Evolutionary conservation across 1,139 yeast genomes (phyloP), one percentile per base, ranked within the genome.

Genomic region (Candida sojae): DNA sequence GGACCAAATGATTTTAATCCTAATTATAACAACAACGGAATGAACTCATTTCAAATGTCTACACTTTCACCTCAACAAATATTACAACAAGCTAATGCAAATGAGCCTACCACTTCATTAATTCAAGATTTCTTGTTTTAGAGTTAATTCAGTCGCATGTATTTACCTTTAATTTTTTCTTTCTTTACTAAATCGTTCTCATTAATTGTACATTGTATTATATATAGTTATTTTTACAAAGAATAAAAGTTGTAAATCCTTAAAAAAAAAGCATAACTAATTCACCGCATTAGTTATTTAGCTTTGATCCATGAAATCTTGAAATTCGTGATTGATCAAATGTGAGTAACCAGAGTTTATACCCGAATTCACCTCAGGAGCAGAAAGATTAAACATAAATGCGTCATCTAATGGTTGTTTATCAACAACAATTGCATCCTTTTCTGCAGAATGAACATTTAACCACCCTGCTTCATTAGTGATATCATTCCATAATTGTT

Each of bases 381-480:
- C 13, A n/a, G 42, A 21, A 12, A 36, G 30, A 11, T 37, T 45
- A n/a, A 43, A 39, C 42, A 47, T 44, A 17, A 47, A 44, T 31
- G 39, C 44, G 28, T 42, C 44, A 34, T 42, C 44, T 23, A 42
- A 17, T 13, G 43, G 38, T 12, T 42, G 31, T 26, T 35, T 33
- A 9, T 42, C 37, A 13, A 26, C 17, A n/a, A 32, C 25, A 25
- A 23, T 33, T 2, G 33, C 13, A 12, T 34, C 39, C 11, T 33
- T 42, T n/a, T 47, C 50, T 1, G 48, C 42, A 5, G 49, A 43
- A 30, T 47, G 50, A n/a, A 56, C 56, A 45, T 56, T 53, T 30
- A 86, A 64, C 93, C 93, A 86, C 61, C 77, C 86, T 11, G 95
- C 90, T 61, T 82, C 90, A 61, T 78, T 78, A 2, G 89, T 82